phyloP scores from a whole-genome alignment of 2,329 filamentous ascomycete genomes.

The Aspergillus candidus region DNA sequence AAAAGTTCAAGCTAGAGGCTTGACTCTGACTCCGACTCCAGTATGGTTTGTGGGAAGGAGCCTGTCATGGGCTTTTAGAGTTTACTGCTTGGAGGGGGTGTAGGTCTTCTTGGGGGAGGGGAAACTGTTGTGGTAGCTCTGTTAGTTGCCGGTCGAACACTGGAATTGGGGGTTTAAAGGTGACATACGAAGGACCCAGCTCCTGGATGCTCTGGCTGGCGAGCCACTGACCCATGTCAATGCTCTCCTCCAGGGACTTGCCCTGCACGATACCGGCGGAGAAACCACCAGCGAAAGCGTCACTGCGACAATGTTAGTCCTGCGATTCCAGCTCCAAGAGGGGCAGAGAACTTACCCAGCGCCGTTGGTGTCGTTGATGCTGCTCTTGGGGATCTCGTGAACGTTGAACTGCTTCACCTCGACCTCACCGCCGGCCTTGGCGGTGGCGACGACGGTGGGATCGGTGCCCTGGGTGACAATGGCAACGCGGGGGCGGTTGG shows the following conservation, averaged over 20 bases:
- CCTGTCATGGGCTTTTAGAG: too few relatives aligned
- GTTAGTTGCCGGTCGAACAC: not conserved
- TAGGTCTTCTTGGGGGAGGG: conserved; percentile 78
- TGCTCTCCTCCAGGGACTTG: conserved; percentile 67
- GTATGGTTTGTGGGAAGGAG: too few relatives aligned
- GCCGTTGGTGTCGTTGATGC: conserved; percentile 95
- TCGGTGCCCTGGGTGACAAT: conserved; percentile 94
- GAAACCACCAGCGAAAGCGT: conserved; percentile 94
- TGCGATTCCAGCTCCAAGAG: not conserved
- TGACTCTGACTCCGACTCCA: too few relatives aligned
- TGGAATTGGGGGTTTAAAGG: not conserved
- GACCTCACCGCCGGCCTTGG: conserved; percentile 59
- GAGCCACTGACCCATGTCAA: conserved; percentile 96
- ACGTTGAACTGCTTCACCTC: conserved; percentile 73
- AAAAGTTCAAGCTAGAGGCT: too few relatives aligned
- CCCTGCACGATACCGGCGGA: conserved; percentile 81
- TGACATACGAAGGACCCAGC: conserved; percentile 85
- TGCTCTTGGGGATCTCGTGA: conserved; percentile 65
- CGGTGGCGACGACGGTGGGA: conserved; percentile 73
- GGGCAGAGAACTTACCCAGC: conserved; percentile 53
- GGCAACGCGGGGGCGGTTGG: conserved; percentile 71
- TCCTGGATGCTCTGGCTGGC: conserved; percentile 91
- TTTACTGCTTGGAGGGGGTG: conserved; percentile 39
- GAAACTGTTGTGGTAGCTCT: conserved; percentile 49
- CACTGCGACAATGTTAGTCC: conserved; percentile 44